Conservation (phyloP, 345 rosid genomes). For the Salix exigua region DNA sequence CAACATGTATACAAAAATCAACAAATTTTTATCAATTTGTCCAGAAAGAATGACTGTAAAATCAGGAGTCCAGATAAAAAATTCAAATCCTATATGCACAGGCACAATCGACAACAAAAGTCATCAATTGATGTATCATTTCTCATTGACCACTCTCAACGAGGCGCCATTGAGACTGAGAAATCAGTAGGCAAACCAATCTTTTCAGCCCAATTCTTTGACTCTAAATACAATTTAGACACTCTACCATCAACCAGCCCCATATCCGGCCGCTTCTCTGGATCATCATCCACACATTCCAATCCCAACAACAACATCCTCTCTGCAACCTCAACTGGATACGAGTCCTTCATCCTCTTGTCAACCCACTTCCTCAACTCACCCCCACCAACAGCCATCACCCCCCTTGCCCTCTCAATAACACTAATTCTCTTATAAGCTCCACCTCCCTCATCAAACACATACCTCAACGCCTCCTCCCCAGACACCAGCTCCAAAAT, state of each 20-base stretch:
- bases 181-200: slow-evolving; percentile 26
- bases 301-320: slow-evolving; percentile 21
- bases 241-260: slow-evolving; percentile 21
- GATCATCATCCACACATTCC: slow-evolving; percentile 29
- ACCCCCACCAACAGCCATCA: slow-evolving; percentile 4
- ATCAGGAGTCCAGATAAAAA: background rate
- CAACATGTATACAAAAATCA: background rate
- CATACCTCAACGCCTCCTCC: slow-evolving; percentile 27
- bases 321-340: slow-evolving; percentile 29
- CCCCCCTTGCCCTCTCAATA: slow-evolving; percentile 24
- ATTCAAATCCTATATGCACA: background rate
- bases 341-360: slow-evolving; percentile 28
- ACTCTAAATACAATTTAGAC: slow-evolving; percentile 29
- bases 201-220: slow-evolving; percentile 26
- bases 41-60: background rate
- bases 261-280: slow-evolving; percentile 30
- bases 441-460: slow-evolving; percentile 16
- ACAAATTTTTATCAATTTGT: background rate
- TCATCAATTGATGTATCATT: background rate
- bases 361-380: slow-evolving; percentile 32
- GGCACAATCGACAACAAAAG: background rate
- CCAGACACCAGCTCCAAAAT: slow-evolving; percentile 30
- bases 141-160: slow-evolving; percentile 1
- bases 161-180: slow-evolving; percentile 29
- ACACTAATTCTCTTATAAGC: slow-evolving; percentile 20